Conservation (phyloP, 345 rosid genomes). For the Eucalyptus cloeziana region DNA sequence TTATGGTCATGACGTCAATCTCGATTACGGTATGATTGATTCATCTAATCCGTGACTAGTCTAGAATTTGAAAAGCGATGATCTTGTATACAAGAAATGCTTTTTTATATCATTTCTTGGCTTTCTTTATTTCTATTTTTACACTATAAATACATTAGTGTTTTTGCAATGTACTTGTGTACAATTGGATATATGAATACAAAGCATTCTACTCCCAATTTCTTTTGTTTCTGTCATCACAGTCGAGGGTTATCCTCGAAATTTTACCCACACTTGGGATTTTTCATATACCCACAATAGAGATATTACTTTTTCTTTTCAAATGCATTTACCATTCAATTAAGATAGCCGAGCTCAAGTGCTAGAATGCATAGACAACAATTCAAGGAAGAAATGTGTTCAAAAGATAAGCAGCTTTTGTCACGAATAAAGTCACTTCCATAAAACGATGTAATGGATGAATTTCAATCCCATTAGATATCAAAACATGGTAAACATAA, state of each 20-base stretch:
- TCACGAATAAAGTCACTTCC: background rate
- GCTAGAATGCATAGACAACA: background rate
- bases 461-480: background rate
- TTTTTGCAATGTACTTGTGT: too few species aligned
- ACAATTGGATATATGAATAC: too few species aligned
- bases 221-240: too few species aligned
- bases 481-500: background rate
- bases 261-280: background rate
- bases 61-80: too few species aligned
- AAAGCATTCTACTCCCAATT: too few species aligned
- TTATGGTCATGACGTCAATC: fast-evolving
- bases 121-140: too few species aligned
- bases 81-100: too few species aligned
- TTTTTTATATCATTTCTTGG: too few species aligned
- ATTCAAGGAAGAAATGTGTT: background rate
- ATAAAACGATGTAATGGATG: fast-evolving
- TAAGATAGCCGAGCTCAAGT: background rate
- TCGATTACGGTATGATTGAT: fast-evolving
- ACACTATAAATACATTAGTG: too few species aligned
- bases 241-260: background rate
- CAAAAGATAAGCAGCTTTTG: background rate
- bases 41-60: too few species aligned
- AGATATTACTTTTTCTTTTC: background rate
- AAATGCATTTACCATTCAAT: background rate
- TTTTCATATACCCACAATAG: background rate